phyloP scores from a whole-genome alignment of 2,329 filamentous ascomycete species.

The Beauveria sp. region DNA sequence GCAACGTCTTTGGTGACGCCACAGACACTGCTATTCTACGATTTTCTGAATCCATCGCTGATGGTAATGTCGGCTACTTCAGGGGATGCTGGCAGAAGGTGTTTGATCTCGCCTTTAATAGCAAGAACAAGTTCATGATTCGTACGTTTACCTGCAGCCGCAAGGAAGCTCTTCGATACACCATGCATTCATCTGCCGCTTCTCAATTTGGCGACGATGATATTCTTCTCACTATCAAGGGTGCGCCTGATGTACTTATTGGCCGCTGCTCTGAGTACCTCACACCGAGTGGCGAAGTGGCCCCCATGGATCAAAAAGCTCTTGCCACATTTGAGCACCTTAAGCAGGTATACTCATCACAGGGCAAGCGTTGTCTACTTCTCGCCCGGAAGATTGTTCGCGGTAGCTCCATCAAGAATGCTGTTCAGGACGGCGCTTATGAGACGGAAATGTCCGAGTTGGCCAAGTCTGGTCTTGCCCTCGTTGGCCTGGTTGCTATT shows the following conservation, averaged over 20 bases:
- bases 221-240: slow-evolving; percentile 65
- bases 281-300: slow-evolving; percentile 44
- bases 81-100: slow-evolving; percentile 56
- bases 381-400: slow-evolving; percentile 54
- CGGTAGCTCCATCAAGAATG: slow-evolving; percentile 28
- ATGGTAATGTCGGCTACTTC: slow-evolving; percentile 49
- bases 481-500: slow-evolving; percentile 69
- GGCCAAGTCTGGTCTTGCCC: slow-evolving; percentile 50
- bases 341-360: slow-evolving; percentile 61
- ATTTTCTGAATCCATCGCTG: slow-evolving; percentile 55
- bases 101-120: slow-evolving; percentile 69
- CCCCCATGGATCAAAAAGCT: slow-evolving; percentile 39
- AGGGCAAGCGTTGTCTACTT: slow-evolving; percentile 61
- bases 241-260: slow-evolving; percentile 68
- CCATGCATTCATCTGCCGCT: slow-evolving; percentile 29
- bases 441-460: slow-evolving; percentile 52
- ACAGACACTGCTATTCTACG: slow-evolving; percentile 69
- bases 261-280: slow-evolving; percentile 52
- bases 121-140: slow-evolving; percentile 79
- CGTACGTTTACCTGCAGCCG: slow-evolving; percentile 44
- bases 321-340: slow-evolving; percentile 43
- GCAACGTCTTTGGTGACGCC: slow-evolving; percentile 65
- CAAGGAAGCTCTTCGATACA: slow-evolving; percentile 25
- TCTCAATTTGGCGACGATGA: slow-evolving; percentile 28
- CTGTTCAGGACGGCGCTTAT: slow-evolving; percentile 34